Conservation (phyloP, 768 basidiomycete species). For the Mycena filopes region DNA sequence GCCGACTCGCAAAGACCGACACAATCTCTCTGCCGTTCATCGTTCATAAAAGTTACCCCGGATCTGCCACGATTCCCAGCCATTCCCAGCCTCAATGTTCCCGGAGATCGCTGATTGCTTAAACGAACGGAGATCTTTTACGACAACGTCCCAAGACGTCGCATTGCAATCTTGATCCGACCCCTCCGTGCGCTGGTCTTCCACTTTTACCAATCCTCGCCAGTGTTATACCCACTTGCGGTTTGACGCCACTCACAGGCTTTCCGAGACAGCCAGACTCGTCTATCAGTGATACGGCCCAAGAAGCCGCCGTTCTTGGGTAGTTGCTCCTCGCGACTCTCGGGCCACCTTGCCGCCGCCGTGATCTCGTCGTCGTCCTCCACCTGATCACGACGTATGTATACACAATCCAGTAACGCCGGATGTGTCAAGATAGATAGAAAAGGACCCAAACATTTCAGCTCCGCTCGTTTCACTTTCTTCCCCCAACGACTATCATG, state of each 20-base stretch:
- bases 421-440: slow-evolving; percentile 15
- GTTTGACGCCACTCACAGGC: not conserved
- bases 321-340: not conserved
- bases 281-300: not conserved
- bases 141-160: not conserved
- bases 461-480: not conserved
- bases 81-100: not conserved
- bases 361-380: slow-evolving; percentile 13
- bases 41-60: not conserved
- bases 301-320: not conserved
- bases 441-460: not conserved
- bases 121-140: not conserved
- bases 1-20: no score
- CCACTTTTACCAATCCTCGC: not conserved
- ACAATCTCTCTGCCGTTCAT: not conserved
- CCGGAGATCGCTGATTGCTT: not conserved
- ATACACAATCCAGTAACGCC: slow-evolving; percentile 4
- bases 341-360: slow-evolving; percentile 7
- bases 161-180: not conserved
- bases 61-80: not conserved
- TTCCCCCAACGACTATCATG: slow-evolving; percentile 6
- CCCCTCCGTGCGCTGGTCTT: not conserved
- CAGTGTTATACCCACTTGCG: not conserved
- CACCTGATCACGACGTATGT: no score
- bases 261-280: not conserved